Evolutionary conservation across 2,329 filamentous ascomycete species (phyloP).

Genomic region (Sclerotinia glacialis): DNA sequence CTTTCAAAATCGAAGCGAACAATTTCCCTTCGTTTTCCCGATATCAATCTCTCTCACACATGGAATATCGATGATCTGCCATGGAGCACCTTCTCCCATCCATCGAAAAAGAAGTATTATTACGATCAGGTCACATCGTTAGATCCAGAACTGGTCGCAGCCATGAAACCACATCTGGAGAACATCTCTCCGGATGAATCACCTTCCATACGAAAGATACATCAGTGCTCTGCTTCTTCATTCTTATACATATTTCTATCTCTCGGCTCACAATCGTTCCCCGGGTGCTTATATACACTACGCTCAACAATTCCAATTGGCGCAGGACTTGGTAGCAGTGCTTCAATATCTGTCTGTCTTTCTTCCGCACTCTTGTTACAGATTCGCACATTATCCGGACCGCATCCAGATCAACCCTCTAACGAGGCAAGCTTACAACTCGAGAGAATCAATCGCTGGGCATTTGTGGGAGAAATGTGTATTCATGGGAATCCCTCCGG

Average conservation of each 20-base stretch:
- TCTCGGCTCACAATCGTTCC: slow-evolving; percentile 73
- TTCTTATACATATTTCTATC: slow-evolving; percentile 94
- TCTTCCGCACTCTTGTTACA: slow-evolving; percentile 82
- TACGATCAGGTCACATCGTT: slow-evolving; percentile 84
- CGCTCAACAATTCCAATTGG: slow-evolving; percentile 92
- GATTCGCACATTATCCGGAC: slow-evolving; percentile 81
- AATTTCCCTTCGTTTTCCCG: slow-evolving; percentile 83
- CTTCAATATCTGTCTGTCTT: slow-evolving; percentile 89
- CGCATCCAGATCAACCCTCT: slow-evolving; percentile 84
- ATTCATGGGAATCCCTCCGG: slow-evolving; percentile 97
- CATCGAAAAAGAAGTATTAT: slow-evolving; percentile 89
- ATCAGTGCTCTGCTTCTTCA: slow-evolving; percentile 74
- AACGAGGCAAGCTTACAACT: slow-evolving; percentile 87
- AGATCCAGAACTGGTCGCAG: slow-evolving; percentile 76
- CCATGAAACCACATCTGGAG: slow-evolving; percentile 75
- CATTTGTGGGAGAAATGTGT: slow-evolving; percentile 94
- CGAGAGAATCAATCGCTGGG: slow-evolving; percentile 96
- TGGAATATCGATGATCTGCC: slow-evolving; percentile 94
- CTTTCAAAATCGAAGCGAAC: slow-evolving; percentile 89
- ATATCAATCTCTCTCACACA: slow-evolving; percentile 83
- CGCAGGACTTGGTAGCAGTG: slow-evolving; percentile 87
- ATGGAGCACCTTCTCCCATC: slow-evolving; percentile 76
- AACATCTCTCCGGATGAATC: slow-evolving; percentile 65
- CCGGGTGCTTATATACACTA: slow-evolving; percentile 82
- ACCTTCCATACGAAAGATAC: slow-evolving; percentile 76